phyloP scores from a whole-genome alignment of 495 filamentous ascomycete genomes.

The Podospora appendiculata region DNA sequence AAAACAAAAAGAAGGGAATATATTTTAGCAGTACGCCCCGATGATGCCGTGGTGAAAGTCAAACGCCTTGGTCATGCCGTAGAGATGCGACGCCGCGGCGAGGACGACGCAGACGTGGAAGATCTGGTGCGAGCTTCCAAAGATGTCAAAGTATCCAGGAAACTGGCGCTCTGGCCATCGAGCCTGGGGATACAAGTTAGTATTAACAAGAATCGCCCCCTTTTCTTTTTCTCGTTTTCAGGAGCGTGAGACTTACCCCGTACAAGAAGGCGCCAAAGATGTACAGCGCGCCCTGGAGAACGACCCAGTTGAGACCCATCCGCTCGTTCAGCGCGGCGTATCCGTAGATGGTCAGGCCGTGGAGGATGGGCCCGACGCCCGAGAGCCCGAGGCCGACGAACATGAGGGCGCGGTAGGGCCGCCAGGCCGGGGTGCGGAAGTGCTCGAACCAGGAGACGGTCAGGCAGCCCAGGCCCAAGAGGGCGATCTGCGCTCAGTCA shows the following conservation, averaged over 20 bases:
- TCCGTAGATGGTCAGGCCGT: slow-evolving; percentile 56
- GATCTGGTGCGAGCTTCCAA: slow-evolving; percentile 72
- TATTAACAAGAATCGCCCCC: too few relatives aligned
- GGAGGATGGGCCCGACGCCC: slow-evolving; percentile 66
- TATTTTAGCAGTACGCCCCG: slow-evolving; percentile 21
- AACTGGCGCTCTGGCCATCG: slow-evolving; percentile 55
- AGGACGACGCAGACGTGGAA: slow-evolving; percentile 68
- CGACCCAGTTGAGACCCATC: slow-evolving; percentile 79
- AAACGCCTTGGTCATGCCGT: slow-evolving; percentile 50
- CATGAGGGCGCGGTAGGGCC: slow-evolving; percentile 83
- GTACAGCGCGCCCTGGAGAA: slow-evolving; percentile 71
- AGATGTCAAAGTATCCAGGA: slow-evolving; percentile 65
- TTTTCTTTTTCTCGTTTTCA: not conserved
- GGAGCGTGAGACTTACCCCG: slow-evolving; percentile 34
- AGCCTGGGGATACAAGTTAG: slow-evolving; percentile 14
- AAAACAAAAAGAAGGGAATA: too few relatives aligned
- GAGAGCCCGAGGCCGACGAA: slow-evolving; percentile 86
- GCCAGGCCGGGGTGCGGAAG: slow-evolving; percentile 75
- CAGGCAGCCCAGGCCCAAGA: slow-evolving; percentile 66
- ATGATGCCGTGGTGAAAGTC: slow-evolving; percentile 38
- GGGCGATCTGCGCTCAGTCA: slow-evolving; percentile 51
- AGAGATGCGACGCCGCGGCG: slow-evolving; percentile 57
- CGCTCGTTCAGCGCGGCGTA: slow-evolving; percentile 42
- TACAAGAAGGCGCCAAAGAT: slow-evolving; percentile 81
- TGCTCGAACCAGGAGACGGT: slow-evolving; percentile 65